phyloP scores from a whole-genome alignment of 2,329 filamentous ascomycete species.

The Tothia fuscella region DNA sequence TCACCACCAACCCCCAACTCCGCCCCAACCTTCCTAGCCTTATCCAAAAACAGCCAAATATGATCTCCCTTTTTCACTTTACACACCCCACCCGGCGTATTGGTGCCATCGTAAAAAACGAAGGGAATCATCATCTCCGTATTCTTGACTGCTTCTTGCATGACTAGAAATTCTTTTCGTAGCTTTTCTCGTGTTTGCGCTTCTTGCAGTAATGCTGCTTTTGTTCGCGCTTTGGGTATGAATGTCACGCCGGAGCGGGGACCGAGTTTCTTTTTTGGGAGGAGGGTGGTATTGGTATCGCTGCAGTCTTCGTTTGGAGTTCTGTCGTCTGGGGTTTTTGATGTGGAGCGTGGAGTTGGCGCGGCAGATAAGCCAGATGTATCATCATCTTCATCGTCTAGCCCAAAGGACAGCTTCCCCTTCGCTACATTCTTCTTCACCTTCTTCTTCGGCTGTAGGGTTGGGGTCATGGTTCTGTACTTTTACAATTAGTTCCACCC shows the following conservation, averaged over 20 bases:
- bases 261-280: slow-evolving; percentile 42
- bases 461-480: slow-evolving; percentile 42
- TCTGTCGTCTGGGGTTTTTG: slow-evolving; percentile 25
- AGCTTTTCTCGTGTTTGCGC: slow-evolving; percentile 63
- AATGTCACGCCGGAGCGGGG: slow-evolving; percentile 50
- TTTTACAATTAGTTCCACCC: slow-evolving; percentile 40
- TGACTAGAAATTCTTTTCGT: slow-evolving; percentile 65
- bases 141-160: slow-evolving; percentile 78
- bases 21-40: slow-evolving; percentile 80
- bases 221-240: slow-evolving; percentile 66
- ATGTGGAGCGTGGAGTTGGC: slow-evolving; percentile 24
- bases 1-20: slow-evolving; percentile 60
- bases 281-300: slow-evolving; percentile 20
- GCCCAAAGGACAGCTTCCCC: slow-evolving; percentile 55
- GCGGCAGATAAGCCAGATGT: slow-evolving; percentile 24
- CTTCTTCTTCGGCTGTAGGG: slow-evolving; percentile 49
- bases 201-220: slow-evolving; percentile 63
- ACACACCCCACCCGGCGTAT: slow-evolving; percentile 72
- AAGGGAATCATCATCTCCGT: slow-evolving; percentile 89
- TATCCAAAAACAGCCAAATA: slow-evolving; percentile 86
- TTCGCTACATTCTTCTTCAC: slow-evolving; percentile 35
- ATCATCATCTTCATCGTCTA: slow-evolving; percentile 54
- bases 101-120: slow-evolving; percentile 92
- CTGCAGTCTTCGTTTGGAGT: slow-evolving; percentile 22
- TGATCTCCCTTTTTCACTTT: slow-evolving; percentile 87